Percentiles rank a stretch among this genome's conserved stretches.
Evolutionary conservation across 352 stramenopile species (phyloP).

Genomic region (Blastocystis sp.): DNA sequence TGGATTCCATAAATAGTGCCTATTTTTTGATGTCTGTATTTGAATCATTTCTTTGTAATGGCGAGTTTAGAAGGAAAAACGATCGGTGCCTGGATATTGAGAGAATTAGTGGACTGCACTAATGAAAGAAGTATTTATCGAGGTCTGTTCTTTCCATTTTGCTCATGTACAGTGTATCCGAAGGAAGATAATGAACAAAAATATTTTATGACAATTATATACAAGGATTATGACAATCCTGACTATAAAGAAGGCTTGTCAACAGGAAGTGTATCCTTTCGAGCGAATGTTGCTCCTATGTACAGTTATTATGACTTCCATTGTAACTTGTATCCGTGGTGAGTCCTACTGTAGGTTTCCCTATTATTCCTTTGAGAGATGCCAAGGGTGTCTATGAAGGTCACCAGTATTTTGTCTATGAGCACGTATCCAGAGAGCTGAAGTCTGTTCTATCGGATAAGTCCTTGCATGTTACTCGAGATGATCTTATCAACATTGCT

Average conservation of each 20-base stretch:
- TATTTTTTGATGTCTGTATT: neutral
- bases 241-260: neutral
- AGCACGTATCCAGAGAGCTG: neutral
- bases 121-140: neutral
- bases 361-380: constrained; percentile 17
- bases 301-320: constrained; percentile 43
- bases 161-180: neutral
- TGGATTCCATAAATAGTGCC: neutral
- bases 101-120: neutral
- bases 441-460: neutral
- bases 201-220: constrained; percentile 44
- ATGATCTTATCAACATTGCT: constrained; percentile 36
- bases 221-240: constrained; percentile 24
- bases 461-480: neutral
- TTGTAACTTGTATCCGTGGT: neutral
- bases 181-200: constrained; percentile 3
- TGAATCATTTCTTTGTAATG: constrained; percentile 10
- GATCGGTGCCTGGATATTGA: constrained; percentile 10
- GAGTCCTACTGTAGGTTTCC: neutral
- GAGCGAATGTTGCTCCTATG: neutral
- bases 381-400: neutral
- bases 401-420: constrained; percentile 32
- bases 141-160: neutral
- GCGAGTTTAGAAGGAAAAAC: constrained; percentile 22
- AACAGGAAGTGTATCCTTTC: neutral